These are phyloP conservation scores for Phlyctochytrium bullatum DNA, from an alignment of 192 early-diverging fungal species.

Conservation along the genomic window DNA sequence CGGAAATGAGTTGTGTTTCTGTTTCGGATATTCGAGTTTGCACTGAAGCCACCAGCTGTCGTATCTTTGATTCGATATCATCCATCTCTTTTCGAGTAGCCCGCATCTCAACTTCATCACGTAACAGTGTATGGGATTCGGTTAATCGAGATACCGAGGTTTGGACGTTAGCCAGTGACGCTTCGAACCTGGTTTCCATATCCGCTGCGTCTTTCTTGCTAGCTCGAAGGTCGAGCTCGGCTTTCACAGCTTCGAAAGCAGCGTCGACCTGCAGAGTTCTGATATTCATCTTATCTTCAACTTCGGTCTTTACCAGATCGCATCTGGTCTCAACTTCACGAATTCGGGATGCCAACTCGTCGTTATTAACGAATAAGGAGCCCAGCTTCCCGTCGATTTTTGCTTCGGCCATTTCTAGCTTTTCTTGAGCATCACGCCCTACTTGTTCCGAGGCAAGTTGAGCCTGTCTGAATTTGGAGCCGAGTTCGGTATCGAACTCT, in stretches of 20 bases:
- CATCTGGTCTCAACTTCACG: not conserved
- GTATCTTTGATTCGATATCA: constrained; percentile 26
- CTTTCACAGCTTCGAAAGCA: constrained; percentile 37
- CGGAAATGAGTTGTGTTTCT: constrained; percentile 13
- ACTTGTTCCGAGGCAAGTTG: constrained; percentile 20
- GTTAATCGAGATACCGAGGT: not conserved
- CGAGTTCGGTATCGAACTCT: constrained; percentile 27
- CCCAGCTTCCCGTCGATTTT: constrained; percentile 15
- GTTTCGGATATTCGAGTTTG: constrained; percentile 12
- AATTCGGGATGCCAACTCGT: constrained; percentile 10
- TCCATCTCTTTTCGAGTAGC: constrained; percentile 34
- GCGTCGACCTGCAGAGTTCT: constrained; percentile 30
- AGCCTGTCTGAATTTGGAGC: constrained; percentile 17
- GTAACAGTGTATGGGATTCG: not conserved
- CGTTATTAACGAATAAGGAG: constrained; percentile 4
- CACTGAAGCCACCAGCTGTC: constrained; percentile 10
- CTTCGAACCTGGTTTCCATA: constrained; percentile 20
- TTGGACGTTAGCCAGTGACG: constrained; percentile 13
- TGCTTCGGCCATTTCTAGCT: constrained; percentile 22
- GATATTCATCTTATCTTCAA: constrained; percentile 34
- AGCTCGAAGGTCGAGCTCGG: constrained; percentile 28
- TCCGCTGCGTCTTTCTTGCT: constrained; percentile 28
- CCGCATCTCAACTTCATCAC: constrained; percentile 28
- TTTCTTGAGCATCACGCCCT: constrained; percentile 15
- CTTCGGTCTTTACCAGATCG: constrained; percentile 18